These are phyloP conservation scores for Cichorium intybus DNA, from an alignment of 140 eudicot genomes.

Conservation along the genomic window DNA sequence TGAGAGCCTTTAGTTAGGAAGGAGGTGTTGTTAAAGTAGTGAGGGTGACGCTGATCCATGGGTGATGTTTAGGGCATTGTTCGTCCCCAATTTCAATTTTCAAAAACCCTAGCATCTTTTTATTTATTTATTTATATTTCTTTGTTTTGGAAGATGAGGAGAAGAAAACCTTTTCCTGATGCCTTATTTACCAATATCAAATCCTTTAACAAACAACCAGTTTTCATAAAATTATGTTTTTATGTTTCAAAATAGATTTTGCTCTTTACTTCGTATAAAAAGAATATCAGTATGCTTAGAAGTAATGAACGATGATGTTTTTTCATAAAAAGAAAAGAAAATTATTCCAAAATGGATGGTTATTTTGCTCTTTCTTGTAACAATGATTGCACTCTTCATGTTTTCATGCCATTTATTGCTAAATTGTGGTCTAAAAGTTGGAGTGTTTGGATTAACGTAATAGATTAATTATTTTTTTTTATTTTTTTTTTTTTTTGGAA, in stretches of 20 bases:
- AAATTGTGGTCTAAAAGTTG: too few species aligned
- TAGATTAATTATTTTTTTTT: too few species aligned
- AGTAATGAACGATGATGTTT: too few species aligned
- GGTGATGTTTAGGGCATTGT: slow-evolving; percentile 8
- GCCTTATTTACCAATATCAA: not conserved
- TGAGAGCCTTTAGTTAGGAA: slow-evolving; percentile 41
- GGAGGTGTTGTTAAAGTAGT: not conserved
- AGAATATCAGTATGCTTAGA: too few species aligned
- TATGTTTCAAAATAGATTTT: not conserved
- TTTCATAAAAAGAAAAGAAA: too few species aligned
- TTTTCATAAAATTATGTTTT: not conserved
- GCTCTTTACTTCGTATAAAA: not conserved
- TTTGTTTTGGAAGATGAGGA: not conserved
- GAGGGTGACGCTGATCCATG: slow-evolving; percentile 16
- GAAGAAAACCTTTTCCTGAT: not conserved
- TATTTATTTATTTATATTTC: not conserved
- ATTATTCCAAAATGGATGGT: too few species aligned
- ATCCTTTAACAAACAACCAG: not conserved
- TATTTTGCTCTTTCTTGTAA: too few species aligned
- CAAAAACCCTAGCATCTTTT: slow-evolving; percentile 28
- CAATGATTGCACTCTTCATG: too few species aligned
- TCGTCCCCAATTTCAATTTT: slow-evolving; percentile 18
- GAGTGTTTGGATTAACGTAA: too few species aligned
- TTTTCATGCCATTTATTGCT: too few species aligned
- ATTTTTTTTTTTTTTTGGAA: too few species aligned